Base-by-base conservation (phyloP, 768 basidiomycete genomes). In the Arthromyces matolae region DNA sequence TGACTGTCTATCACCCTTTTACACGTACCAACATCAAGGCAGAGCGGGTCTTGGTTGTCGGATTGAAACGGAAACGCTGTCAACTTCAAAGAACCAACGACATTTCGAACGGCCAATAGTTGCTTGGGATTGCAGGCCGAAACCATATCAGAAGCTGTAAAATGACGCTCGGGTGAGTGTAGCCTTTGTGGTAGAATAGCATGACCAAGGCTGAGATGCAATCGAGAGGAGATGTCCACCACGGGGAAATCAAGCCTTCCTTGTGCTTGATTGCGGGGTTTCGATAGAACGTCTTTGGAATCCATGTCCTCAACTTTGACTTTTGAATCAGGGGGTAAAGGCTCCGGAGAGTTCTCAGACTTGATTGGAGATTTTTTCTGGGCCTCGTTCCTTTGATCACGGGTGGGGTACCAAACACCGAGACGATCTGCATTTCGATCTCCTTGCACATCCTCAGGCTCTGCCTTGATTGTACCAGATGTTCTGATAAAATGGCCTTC, bases 401-500 rank as follows among this genome's bases (percentile, higher is more conserved):
- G 71, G 25, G 65, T 49, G 8, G 48, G 55, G 43, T 69, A 71
- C 67, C 68, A 64, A 40, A 44, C 27, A 37, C 60, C 52, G n/a
- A 19, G 25, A 24, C 16, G 34, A 29, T 49, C 28, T 9, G 18
- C 20, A 16, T 24, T 31, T 19, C 40, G 39, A 27, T 53, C 27
- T 23, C 9, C 34, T 23, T 43, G 34, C 36, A 42, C 31, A 27
- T 56, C 51, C 19, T 54, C 40, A 8, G 34, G 42, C 37, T 42
- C 47, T 14, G 43, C 24, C n/a, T 24, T 41, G 31, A 29, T 6
- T 18, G 34, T 27, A 29, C 23, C 41, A 37, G 31, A 33, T 40
- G 46, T 40, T 33, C 50, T 62, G 58, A 47, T 60, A 61, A 55
- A 74, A 71, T 71, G 63, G 0, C 70, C 71, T 24, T 71, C 65